Evolutionary conservation across 2,329 filamentous ascomycete species (phyloP).

Genomic region (Fusarium siculi): DNA sequence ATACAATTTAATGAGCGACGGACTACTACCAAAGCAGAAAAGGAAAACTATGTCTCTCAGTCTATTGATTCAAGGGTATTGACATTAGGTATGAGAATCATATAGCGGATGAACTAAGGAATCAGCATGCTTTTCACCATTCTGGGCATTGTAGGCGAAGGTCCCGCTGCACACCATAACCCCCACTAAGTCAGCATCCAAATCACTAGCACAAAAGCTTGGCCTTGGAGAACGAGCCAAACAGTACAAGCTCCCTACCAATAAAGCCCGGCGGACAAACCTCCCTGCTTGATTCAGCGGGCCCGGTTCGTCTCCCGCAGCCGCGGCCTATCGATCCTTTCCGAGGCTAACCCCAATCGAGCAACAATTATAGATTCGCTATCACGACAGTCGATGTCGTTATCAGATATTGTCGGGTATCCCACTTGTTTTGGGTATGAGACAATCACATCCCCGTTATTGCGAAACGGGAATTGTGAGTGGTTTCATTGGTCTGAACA

Average conservation of each 20-base stretch:
- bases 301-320: background rate
- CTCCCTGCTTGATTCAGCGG: background rate
- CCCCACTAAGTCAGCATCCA: background rate
- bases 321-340: background rate
- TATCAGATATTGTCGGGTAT: slow-evolving; percentile 13
- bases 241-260: rapidly evolving
- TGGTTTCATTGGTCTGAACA: background rate
- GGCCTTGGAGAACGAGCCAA: background rate
- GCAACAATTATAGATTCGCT: slow-evolving; percentile 17
- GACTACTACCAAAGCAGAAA: too few species aligned
- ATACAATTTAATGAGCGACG: too few species aligned
- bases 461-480: background rate
- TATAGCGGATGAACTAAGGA: too few species aligned
- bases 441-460: slow-evolving; percentile 27
- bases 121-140: background rate
- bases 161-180: background rate
- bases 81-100: too few species aligned
- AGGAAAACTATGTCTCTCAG: too few species aligned
- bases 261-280: rapidly evolving
- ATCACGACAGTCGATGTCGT: slow-evolving; percentile 26
- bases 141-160: background rate
- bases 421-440: slow-evolving; percentile 7
- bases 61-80: too few species aligned
- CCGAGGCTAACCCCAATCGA: background rate
- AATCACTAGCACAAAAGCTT: background rate